phyloP scores from a whole-genome alignment of 495 filamentous ascomycete genomes.

The Trichoderma parareesei region DNA sequence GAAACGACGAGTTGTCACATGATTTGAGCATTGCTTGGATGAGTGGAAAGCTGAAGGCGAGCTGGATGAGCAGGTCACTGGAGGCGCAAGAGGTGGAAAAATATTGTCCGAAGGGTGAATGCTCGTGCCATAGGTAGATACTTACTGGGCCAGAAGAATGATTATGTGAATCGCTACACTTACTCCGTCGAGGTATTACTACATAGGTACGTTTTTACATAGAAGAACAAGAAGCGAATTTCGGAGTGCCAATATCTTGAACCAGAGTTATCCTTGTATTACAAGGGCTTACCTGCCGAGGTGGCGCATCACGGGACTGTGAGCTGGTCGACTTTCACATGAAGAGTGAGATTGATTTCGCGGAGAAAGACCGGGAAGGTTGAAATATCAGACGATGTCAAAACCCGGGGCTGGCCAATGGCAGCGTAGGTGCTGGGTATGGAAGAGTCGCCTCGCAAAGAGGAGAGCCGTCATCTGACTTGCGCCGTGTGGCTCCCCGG shows the following conservation, averaged over 20 bases:
- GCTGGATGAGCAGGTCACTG: neutral
- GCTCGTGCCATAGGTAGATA: no score
- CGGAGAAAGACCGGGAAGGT: no score
- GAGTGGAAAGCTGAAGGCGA: neutral
- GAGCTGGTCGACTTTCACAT: neutral
- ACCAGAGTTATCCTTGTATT: neutral
- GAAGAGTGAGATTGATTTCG: neutral
- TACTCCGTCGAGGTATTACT: no score
- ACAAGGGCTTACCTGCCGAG: neutral
- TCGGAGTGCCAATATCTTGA: no score
- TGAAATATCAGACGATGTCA: no score
- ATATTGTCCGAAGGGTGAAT: slow-evolving; percentile 1
- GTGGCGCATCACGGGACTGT: neutral
- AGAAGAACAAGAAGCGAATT: no score
- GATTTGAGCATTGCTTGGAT: neutral
- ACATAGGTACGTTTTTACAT: no score
- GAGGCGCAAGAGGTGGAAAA: slow-evolving; percentile 9
- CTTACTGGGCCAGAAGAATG: no score
- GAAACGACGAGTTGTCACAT: neutral
- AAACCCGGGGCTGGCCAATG: neutral
- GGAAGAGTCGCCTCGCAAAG: neutral
- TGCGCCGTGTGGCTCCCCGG: slow-evolving; percentile 12
- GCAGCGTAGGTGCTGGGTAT: neutral
- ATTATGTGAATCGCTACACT: no score
- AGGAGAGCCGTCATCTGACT: slow-evolving; percentile 19